phyloP scores from a whole-genome alignment of 2,329 filamentous ascomycete species.

The Aspergillus sp. region DNA sequence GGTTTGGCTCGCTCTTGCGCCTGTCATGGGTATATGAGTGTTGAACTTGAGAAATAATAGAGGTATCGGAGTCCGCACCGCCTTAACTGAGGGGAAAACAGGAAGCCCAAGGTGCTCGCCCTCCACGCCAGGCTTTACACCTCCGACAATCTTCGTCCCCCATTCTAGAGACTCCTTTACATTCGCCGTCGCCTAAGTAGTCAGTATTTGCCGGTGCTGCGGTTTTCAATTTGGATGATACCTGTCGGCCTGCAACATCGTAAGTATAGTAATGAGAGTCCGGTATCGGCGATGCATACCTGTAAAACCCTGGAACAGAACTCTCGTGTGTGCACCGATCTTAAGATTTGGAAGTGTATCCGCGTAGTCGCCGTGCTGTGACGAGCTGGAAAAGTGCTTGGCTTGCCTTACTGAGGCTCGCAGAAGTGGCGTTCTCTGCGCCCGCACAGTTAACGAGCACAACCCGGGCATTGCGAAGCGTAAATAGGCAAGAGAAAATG shows the following conservation, averaged over 20 bases:
- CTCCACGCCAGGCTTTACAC: slow-evolving; percentile 69
- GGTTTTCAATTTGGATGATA: slow-evolving; percentile 14
- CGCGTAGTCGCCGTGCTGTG: slow-evolving; percentile 45
- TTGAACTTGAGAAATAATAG: not conserved
- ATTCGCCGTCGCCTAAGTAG: slow-evolving; percentile 67
- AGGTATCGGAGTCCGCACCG: slow-evolving; percentile 35
- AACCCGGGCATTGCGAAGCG: slow-evolving; percentile 18
- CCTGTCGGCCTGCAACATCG: slow-evolving; percentile 34
- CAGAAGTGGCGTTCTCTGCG: slow-evolving; percentile 11
- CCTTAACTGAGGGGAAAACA: slow-evolving; percentile 66
- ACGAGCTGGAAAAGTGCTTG: slow-evolving; percentile 34
- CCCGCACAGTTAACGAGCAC: slow-evolving; percentile 23
- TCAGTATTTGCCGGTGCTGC: slow-evolving; percentile 11
- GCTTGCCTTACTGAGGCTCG: slow-evolving; percentile 4
- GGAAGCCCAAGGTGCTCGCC: slow-evolving; percentile 73
- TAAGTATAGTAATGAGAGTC: slow-evolving; percentile 5
- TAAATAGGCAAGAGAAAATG: not conserved
- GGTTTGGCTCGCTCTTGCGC: slow-evolving; percentile 71
- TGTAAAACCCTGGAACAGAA: slow-evolving; percentile 72
- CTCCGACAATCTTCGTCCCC: slow-evolving; percentile 78
- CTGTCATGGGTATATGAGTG: slow-evolving; percentile 28
- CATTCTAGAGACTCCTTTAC: slow-evolving; percentile 73
- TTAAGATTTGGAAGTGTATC: slow-evolving; percentile 66
- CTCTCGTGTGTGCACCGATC: slow-evolving; percentile 65
- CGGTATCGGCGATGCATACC: slow-evolving; percentile 39